Conservation (phyloP, 2,329 filamentous ascomycete genomes). For the Trichoderma brevicompactum region DNA sequence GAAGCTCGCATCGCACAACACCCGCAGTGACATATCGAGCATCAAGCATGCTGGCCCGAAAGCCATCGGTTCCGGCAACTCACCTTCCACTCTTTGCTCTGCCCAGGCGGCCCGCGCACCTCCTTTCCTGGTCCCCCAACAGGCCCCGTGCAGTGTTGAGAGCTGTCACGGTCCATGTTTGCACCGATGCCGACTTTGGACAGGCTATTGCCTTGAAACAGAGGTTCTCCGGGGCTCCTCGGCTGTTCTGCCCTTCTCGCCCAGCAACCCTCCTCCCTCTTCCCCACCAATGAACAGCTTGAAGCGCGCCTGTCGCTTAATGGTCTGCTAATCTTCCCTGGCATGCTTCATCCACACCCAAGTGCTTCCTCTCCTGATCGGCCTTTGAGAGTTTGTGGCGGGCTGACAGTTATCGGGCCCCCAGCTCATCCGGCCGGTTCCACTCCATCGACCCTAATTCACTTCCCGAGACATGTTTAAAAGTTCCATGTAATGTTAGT, state of each 20-base stretch:
- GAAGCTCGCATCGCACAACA: conserved; percentile 3
- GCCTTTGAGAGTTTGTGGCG: conserved; percentile 16
- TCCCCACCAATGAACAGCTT: conserved; percentile 12
- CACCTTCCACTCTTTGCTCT: conserved; percentile 6
- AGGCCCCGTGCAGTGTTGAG: background rate
- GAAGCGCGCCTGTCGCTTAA: conserved; percentile 28
- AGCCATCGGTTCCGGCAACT: background rate
- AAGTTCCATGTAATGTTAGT: background rate
- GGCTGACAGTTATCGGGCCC: conserved; percentile 19
- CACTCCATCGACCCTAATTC: conserved; percentile 21
- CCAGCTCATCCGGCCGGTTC: conserved; percentile 17
- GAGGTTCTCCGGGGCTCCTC: conserved; percentile 10
- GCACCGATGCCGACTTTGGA: background rate
- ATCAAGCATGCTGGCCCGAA: background rate
- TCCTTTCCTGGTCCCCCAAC: background rate
- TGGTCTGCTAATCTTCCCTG: background rate
- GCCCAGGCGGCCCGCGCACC: background rate
- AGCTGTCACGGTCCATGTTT: conserved; percentile 1
- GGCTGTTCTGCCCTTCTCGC: background rate
- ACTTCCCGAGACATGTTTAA: conserved; percentile 24
- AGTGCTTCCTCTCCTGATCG: background rate
- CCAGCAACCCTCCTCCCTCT: conserved; percentile 7
- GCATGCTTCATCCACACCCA: background rate
- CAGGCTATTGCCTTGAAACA: background rate
- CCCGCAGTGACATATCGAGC: background rate